A percentile compares a stretch with the other conserved stretches of the same genome.
Evolutionary conservation across 345 rosid species (phyloP).

Genomic region (Punica granatum): DNA sequence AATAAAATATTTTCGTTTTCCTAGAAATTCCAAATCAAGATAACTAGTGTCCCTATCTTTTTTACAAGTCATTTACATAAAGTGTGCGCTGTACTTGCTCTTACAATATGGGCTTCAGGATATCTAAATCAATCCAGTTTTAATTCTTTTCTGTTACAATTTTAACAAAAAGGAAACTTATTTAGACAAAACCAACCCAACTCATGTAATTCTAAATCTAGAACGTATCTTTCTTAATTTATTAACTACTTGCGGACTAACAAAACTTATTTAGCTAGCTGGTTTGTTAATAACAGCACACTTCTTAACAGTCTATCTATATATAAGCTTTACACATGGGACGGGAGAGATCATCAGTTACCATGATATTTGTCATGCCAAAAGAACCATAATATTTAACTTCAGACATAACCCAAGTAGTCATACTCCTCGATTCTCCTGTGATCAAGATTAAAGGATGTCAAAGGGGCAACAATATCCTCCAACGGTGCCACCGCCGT

Average conservation of each 20-base stretch:
- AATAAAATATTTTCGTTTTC: no score
- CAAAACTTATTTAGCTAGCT: neutral
- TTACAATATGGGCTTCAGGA: neutral
- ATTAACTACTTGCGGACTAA: neutral
- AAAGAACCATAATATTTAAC: neutral
- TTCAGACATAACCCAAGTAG: neutral
- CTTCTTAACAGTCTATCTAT: neutral
- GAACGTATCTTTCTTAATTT: neutral
- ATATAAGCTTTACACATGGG: neutral
- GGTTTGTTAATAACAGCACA: neutral
- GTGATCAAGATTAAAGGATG: neutral
- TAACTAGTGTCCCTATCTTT: no score
- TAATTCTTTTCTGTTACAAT: neutral
- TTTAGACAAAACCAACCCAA: neutral
- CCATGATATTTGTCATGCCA: no score
- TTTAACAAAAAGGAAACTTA: neutral
- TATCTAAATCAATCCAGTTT: neutral
- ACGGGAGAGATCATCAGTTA: neutral
- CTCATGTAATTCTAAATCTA: no score
- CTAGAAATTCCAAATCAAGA: no score
- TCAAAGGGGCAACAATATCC: neutral
- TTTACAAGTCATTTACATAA: no score
- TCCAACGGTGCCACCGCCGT: neutral
- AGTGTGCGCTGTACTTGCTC: no score
- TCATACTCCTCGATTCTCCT: neutral